Base-by-base conservation (phyloP, 139 green algal species). In the Chlamydomonas sp. region DNA sequence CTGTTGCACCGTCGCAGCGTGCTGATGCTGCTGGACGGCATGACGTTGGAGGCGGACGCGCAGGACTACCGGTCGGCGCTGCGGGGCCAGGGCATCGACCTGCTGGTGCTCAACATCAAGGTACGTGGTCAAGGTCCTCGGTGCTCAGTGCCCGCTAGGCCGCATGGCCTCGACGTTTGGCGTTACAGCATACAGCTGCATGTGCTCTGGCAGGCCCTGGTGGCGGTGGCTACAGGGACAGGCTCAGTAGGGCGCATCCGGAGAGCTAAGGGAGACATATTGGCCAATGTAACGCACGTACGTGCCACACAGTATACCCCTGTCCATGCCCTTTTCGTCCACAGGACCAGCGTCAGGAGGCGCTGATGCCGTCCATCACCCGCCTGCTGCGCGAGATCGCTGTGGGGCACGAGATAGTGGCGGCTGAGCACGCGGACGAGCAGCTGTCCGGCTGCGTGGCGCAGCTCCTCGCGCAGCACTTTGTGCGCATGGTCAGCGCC, bases 101-200 rank as follows among this genome's bases (percentile, higher is more conserved):
- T 93, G 63, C 20, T 91, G 20, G 88, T 93, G 61, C 80, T 93
- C 60, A 92, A 92, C 85, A 82, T 93, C 72, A 87, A 87, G 83
- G 71, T 77, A 49, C 17, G 80, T 4, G n/a, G n/a, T n/a, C n/a
- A n/a, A n/a, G n/a, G n/a, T n/a, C n/a, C n/a, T n/a, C n/a, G n/a
- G n/a, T n/a, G n/a, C n/a, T n/a, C n/a, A n/a, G n/a, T n/a, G n/a
- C n/a, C n/a, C n/a, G n/a, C n/a, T n/a, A n/a, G n/a, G n/a, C n/a
- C n/a, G n/a, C n/a, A n/a, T n/a, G n/a, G n/a, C n/a, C n/a, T n/a
- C n/a, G n/a, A n/a, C n/a, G n/a, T n/a, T n/a, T n/a, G n/a, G n/a
- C n/a, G n/a, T n/a, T n/a, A n/a, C n/a, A n/a, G n/a, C n/a, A n/a
- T n/a, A n/a, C n/a, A n/a, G n/a, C n/a, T n/a, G n/a, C n/a, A n/a